A percentile compares a stretch with the other conserved stretches of the same genome.
These are phyloP conservation scores for Pyricularia sp. DNA, from an alignment of 2,329 filamentous ascomycete species.

Conservation along the genomic window DNA sequence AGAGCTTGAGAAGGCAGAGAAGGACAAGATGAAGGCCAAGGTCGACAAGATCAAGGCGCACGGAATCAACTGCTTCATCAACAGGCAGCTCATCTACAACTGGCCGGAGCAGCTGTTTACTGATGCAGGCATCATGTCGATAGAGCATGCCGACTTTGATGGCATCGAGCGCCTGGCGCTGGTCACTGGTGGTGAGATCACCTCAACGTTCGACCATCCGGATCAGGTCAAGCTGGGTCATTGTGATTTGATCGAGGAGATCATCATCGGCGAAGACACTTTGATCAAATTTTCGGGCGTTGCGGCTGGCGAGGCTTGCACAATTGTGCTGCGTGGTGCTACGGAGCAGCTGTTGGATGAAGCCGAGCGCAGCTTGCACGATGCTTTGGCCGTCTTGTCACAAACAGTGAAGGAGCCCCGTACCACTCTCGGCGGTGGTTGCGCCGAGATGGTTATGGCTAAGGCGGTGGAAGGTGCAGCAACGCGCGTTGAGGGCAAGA, in stretches of 20 bases:
- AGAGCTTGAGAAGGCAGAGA: conserved; percentile 96
- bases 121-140: conserved; percentile 94
- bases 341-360: conserved; percentile 96
- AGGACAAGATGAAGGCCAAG: conserved; percentile 99
- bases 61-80: conserved; percentile 99
- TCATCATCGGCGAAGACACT: conserved; percentile 97
- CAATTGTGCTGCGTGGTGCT: conserved; percentile 89
- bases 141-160: conserved; percentile 98
- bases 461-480: conserved; percentile 93
- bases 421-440: conserved; percentile 90
- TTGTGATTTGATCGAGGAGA: conserved; percentile 92
- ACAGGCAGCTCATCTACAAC: conserved; percentile 98
- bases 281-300: conserved; percentile 97
- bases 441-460: conserved; percentile 98
- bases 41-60: conserved; percentile 98
- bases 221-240: conserved; percentile 94
- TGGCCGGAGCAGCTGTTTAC: conserved; percentile 99
- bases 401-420: conserved; percentile 93
- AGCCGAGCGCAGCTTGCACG: conserved; percentile 90
- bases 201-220: conserved; percentile 95
- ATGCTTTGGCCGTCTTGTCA: conserved; percentile 89
- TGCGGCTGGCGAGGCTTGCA: conserved; percentile 88
- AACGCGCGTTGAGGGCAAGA: conserved; percentile 93
- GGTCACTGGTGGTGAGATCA: conserved; percentile 94
- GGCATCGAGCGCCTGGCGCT: conserved; percentile 91